Base-by-base conservation (phyloP, 2,329 filamentous ascomycete species). In the Xylariaceae sp. region DNA sequence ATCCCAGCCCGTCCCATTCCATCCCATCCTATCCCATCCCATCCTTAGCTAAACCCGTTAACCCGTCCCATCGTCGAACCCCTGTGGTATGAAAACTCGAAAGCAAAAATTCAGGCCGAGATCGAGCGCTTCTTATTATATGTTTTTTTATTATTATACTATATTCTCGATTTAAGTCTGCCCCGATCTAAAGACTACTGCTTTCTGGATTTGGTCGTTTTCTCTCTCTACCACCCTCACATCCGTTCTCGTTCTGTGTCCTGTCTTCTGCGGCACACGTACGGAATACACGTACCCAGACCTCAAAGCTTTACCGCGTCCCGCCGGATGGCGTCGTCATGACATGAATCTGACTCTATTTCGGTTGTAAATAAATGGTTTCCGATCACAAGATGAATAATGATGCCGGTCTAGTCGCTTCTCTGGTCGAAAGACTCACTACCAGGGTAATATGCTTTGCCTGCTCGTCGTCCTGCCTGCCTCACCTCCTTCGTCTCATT, bases 341-440 rank as follows among this genome's bases (percentile, higher is more conserved):
- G 66, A 72, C 72, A 70, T 70, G 68, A 66, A 69, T 58, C 66
- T 64, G 62, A 66, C 48, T 59, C 39, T 68, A 60, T 59, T 45
- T 65, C 63, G 62, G 70, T 66, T 63, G 65, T 67, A 64, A 70
- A 63, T 65, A 66, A 67, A 71, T 68, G 68, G 68, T 68, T 71
- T 69, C 66, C 60, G 59, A 68, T 64, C 65, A 66, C 70, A 73
- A 72, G 66, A 86, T 86, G 82, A 84, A 81, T 72, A 78, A 79
- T 71, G 82, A 85, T 73, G 78, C 80, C 70, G 78, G 78, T 73
- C 77, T 86, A 67, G 82, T 86, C 69, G 78, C 79, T 74, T 83
- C 80, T 72, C 78, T 86, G 67, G 82, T 86, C 70, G 82, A 85
- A 72, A 82, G 83, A 73, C 78, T 86, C 67, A 80, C 82, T 63